Evolutionary conservation across 148 eudicot genomes (phyloP), one percentile per base, ranked within the genome.

Genomic region (Polygonum aviculare): DNA sequence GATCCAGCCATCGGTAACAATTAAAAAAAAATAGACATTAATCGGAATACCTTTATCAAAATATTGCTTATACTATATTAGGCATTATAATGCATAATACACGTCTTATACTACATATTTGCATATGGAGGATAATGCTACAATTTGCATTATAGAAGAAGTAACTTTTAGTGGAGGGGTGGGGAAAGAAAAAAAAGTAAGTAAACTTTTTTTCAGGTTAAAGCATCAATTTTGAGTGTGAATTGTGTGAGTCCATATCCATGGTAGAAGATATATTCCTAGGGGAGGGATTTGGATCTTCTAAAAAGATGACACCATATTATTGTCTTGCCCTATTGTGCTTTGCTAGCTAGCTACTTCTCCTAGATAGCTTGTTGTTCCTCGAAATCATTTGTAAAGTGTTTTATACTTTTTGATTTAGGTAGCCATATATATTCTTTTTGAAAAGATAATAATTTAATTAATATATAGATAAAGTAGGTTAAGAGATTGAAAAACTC

Each of bases 251-350:
- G 62, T 55, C 22, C 26, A 55, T 55, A 19, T 57, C 21, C 31
- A 57, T 57, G 33, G 26, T 4, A 3, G 55, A 10, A 57, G 63
- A 57, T 67, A 71, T 80, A 77, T 85, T 77, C 80, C 54, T 54
- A 2, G 19, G 48, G 35, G 60, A 74, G 76, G 77, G 84, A 85
- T 80, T 82, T 79, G 77, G 73, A 82, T 82, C 82, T 80, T 81
- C 40, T 75, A 0, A 76, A 81, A 80, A 79, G 70, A 78, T 82
- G 73, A 67, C 76, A 80, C 54, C 83, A 81, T 80, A 79, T 77
- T 36, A 31, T 59, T 77, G 60, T 48, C 50, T 15, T 48, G 3
- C 40, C 40, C 77, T 62, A 31, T 18, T 16, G 21, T 16, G 9
- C 59, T 54, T 54, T 44, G 63, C 63, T 19, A 21, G 35, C 16